Conservation (phyloP, 2,329 filamentous ascomycete species). For the Parastagonospora nodorum region DNA sequence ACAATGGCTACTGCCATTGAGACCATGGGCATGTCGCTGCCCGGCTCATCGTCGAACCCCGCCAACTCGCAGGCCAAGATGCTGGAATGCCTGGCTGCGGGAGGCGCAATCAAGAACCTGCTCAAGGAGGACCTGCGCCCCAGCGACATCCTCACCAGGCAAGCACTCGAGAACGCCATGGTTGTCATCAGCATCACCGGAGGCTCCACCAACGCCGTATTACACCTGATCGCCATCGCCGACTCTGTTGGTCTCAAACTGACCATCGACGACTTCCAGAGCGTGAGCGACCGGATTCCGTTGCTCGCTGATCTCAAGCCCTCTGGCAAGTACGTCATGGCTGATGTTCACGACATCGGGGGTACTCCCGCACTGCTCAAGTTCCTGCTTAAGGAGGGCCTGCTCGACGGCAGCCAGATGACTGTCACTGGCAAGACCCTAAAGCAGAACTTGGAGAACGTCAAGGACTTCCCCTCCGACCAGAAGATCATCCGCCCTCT, state of each 20-base stretch:
- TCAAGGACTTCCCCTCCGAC: conserved; percentile 67
- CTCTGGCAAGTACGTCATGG: conserved; percentile 59
- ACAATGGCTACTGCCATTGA: conserved; percentile 59
- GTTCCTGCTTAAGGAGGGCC: conserved; percentile 55
- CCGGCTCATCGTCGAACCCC: conserved; percentile 58
- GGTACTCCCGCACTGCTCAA: conserved; percentile 57
- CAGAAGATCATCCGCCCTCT: conserved; percentile 73
- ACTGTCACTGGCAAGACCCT: conserved; percentile 58
- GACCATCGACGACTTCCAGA: conserved; percentile 58
- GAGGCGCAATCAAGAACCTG: conserved; percentile 56
- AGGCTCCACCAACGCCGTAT: conserved; percentile 57
- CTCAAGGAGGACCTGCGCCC: conserved; percentile 58
- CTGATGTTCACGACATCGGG: conserved; percentile 64
- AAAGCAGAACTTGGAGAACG: conserved; percentile 58
- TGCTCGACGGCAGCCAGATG: conserved; percentile 55
- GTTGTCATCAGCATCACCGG: conserved; percentile 57
- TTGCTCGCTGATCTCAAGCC: conserved; percentile 59
- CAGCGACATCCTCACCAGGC: conserved; percentile 55
- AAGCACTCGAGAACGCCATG: conserved; percentile 59
- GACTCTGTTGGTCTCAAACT: conserved; percentile 57
- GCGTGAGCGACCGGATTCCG: conserved; percentile 56
- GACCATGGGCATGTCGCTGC: conserved; percentile 57
- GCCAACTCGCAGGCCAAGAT: conserved; percentile 58
- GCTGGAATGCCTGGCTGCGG: conserved; percentile 56
- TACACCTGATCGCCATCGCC: conserved; percentile 58